Evolutionary conservation across 2,329 filamentous ascomycete genomes (phyloP), one percentile per base, ranked within the genome.

Genomic region (Aphanoascus verrucosus): DNA sequence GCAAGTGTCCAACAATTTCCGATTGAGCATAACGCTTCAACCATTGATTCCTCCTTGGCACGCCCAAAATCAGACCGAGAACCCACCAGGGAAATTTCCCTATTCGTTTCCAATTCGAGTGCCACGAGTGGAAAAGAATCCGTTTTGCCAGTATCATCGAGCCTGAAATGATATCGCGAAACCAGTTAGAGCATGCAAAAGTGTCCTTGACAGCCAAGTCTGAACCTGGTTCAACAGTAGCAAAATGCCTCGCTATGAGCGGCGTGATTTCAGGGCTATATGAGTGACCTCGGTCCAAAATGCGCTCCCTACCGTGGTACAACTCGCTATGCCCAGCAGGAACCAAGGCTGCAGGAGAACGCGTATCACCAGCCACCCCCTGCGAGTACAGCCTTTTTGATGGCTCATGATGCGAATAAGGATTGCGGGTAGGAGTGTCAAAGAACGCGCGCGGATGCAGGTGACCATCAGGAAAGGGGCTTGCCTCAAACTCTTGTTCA

Each of bases 1-100:
- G 42, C 23, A 42, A 40, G 32, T 32, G 40, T 32, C 12, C 34
- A 37, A 20, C 20, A 20, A 31, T 45, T 20, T 52, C 19, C 15
- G 14, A 19, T 9, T 14, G 23, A 37, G 20, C n/a, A 20, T 37
- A 34, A 6, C 55, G 55, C 14, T 31, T 55, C 32, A 57, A 51
- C 55, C 58, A 60, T 34, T 56, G 44, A 46, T 56, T 55, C 41
- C 58, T 50, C 15, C 51, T 53, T 37, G 56, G 55, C 8, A 37
- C 35, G 19, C 58, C 64, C 17, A 69, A 40, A 48, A 69, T 61
- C 6, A 68, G 52, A 5, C 66, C 65, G n/a, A 69, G 54, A 32
- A 69, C 60, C 66, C 66, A 69, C 66, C 66, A 69, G 34, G 65
- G 64, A 28, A 69, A 46, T 37, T 61, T 63, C 9, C 66, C 63